Evolutionary conservation across 2,329 filamentous ascomycete genomes (phyloP).

Genomic region (Penicillium psychrosexuale): DNA sequence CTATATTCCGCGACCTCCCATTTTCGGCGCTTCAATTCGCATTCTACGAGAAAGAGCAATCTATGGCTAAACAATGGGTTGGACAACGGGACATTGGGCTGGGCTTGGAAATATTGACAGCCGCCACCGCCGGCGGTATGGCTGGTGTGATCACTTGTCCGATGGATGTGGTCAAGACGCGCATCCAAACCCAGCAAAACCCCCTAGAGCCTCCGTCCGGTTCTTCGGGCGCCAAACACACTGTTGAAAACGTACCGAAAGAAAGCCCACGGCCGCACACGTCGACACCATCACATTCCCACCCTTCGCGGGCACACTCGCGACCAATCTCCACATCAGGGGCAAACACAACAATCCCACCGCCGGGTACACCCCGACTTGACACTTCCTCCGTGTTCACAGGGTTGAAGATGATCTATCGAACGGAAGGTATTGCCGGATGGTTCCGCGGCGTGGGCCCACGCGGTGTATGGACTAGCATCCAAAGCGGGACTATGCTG

Average conservation of each 20-base stretch:
- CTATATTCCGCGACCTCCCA: slow-evolving; percentile 86
- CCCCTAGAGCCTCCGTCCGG: slow-evolving; percentile 37
- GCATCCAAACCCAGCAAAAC: slow-evolving; percentile 87
- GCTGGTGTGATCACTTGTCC: slow-evolving; percentile 94
- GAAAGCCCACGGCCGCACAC: slow-evolving; percentile 30
- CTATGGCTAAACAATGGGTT: slow-evolving; percentile 73
- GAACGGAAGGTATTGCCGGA: slow-evolving; percentile 78
- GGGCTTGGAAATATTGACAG: slow-evolving; percentile 80
- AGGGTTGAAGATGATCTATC: slow-evolving; percentile 83
- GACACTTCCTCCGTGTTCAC: slow-evolving; percentile 87
- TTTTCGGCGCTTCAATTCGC: slow-evolving; percentile 97
- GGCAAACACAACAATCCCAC: slow-evolving; percentile 76
- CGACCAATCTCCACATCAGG: slow-evolving; percentile 85
- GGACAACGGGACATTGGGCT: slow-evolving; percentile 81
- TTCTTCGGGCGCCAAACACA: slow-evolving; percentile 28
- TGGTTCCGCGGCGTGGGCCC: slow-evolving; percentile 96
- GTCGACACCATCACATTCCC: slow-evolving; percentile 19
- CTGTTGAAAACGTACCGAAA: slow-evolving; percentile 26
- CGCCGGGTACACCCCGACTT: slow-evolving; percentile 73
- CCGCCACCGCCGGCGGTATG: slow-evolving; percentile 83
- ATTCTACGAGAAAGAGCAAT: slow-evolving; percentile 93
- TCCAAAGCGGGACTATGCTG: slow-evolving; percentile 95
- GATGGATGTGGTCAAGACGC: slow-evolving; percentile 94
- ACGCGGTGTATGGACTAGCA: slow-evolving; percentile 91
- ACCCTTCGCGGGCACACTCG: slow-evolving; percentile 50